Evolutionary conservation across 495 filamentous ascomycete genomes (phyloP), one percentile per base, ranked within the genome.

Genomic region (Penicillium diatomitis): DNA sequence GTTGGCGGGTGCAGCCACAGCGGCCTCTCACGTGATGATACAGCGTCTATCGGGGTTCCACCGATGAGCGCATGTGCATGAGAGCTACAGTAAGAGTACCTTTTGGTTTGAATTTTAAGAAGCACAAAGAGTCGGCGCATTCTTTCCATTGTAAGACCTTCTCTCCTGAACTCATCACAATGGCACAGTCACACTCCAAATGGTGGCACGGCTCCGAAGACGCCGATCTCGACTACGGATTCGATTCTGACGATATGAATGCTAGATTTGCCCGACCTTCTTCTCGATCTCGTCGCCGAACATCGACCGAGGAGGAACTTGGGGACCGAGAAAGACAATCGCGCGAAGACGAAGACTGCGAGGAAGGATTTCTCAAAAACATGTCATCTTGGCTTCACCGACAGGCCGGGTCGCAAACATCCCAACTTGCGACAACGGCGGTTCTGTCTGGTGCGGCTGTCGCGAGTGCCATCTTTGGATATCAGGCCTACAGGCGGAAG

Each of bases 371-470:
- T 46, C 46, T 56, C 46, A 42, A 58, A 52, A 50, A 50, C 45
- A 83, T 82, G 78, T 68, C 78, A 11, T 75, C 75, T 28, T 83
- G 77, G 78, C 53, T 84, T 49, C 70, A 76, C 48, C 69, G 76
- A 32, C 68, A 77, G 35, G 69, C 70, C 51, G 68, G 68, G 37
- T 75, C 76, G 11, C 75, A 78, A 38, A 67, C 73, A 52, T 72
- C 73, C 3, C 89, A 91, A 65, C 75, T 95, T 43, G 82, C 80
- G 20, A 80, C 85, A 10, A 88, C 87, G 0, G 88, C 88, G 4
- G 68, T 90, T 5, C 67, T 87, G 4, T 90, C 87, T 0, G 87
- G 86, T 27, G 80, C 81, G 34, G 77, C 86, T 31, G 86, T 87
- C 30, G 87, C 86, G 7, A 74, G 78, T 36, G 73, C 80, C 8